Evolutionary conservation across 2,329 filamentous ascomycete species (phyloP).

Genomic region (Cladosporium sp.): DNA sequence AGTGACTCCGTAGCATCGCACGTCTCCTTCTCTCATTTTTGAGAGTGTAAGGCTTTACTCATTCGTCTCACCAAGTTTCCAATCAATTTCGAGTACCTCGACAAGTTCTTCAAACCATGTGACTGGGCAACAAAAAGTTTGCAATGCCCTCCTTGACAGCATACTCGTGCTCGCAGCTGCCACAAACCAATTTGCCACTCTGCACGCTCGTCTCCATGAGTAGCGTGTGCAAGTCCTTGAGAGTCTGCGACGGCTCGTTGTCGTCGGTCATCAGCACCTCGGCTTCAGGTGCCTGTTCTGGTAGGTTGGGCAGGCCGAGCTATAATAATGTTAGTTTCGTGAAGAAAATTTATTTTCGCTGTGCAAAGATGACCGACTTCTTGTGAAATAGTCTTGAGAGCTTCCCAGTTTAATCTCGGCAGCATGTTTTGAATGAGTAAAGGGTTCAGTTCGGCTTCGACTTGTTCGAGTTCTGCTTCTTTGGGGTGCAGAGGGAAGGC

Average conservation of each 20-base stretch:
- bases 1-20: too few species aligned
- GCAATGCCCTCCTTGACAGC: conserved; percentile 92
- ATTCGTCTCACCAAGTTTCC: neutral
- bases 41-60: too few species aligned
- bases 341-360: conserved; percentile 22
- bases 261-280: conserved; percentile 50
- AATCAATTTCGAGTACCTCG: neutral
- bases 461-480: conserved; percentile 83
- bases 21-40: too few species aligned
- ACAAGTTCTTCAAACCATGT: conserved; percentile 61
- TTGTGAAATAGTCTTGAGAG: conserved; percentile 66
- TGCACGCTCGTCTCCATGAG: conserved; percentile 85
- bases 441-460: conserved; percentile 76
- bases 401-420: conserved; percentile 83
- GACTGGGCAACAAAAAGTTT: conserved; percentile 90
- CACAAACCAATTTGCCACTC: conserved; percentile 86
- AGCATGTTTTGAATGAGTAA: conserved; percentile 80
- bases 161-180: conserved; percentile 89
- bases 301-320: conserved; percentile 75
- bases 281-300: conserved; percentile 36
- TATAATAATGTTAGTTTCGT: conserved; percentile 33
- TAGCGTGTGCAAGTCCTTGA: conserved; percentile 74
- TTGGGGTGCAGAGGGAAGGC: conserved; percentile 90
- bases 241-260: conserved; percentile 60
- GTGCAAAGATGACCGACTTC: conserved; percentile 56